Evolutionary conservation across 2,329 filamentous ascomycete genomes (phyloP).

Genomic region (Hypoxylon sp.): DNA sequence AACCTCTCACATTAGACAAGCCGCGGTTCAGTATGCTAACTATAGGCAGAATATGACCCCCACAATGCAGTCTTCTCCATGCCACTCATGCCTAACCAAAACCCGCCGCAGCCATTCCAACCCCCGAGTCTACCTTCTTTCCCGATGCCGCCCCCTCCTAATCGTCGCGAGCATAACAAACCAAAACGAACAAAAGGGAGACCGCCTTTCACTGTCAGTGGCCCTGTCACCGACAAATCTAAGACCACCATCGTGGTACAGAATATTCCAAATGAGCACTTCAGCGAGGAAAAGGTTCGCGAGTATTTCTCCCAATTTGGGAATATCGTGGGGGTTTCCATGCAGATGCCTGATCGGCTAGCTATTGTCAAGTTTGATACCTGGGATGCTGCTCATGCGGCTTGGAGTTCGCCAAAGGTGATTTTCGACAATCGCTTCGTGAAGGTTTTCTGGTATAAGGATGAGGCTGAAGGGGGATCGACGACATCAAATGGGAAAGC

Average conservation of each 20-base stretch:
- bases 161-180: slow-evolving; percentile 53
- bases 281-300: slow-evolving; percentile 73
- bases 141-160: slow-evolving; percentile 43
- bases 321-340: slow-evolving; percentile 69
- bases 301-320: slow-evolving; percentile 81
- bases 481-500: slow-evolving; percentile 46
- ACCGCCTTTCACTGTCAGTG: slow-evolving; percentile 73
- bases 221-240: slow-evolving; percentile 70
- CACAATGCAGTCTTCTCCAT: slow-evolving; percentile 59
- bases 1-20: not conserved
- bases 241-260: slow-evolving; percentile 81
- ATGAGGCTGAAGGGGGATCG: slow-evolving; percentile 55
- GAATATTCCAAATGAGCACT: slow-evolving; percentile 79
- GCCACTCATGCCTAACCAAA: slow-evolving; percentile 34
- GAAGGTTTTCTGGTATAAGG: slow-evolving; percentile 83
- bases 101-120: slow-evolving; percentile 33
- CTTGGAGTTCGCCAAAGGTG: slow-evolving; percentile 81
- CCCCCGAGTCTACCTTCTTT: slow-evolving; percentile 35
- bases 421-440: slow-evolving; percentile 90
- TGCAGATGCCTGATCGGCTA: slow-evolving; percentile 75
- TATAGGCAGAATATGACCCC: slow-evolving; percentile 68
- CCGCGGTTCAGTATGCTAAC: slow-evolving; percentile 26
- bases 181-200: slow-evolving; percentile 57
- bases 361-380: slow-evolving; percentile 77
- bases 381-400: slow-evolving; percentile 75